A percentile compares a stretch with the other conserved stretches of the same genome.
phyloP scores from a whole-genome alignment of 345 rosid species.

The Eucalyptus brandiana region DNA sequence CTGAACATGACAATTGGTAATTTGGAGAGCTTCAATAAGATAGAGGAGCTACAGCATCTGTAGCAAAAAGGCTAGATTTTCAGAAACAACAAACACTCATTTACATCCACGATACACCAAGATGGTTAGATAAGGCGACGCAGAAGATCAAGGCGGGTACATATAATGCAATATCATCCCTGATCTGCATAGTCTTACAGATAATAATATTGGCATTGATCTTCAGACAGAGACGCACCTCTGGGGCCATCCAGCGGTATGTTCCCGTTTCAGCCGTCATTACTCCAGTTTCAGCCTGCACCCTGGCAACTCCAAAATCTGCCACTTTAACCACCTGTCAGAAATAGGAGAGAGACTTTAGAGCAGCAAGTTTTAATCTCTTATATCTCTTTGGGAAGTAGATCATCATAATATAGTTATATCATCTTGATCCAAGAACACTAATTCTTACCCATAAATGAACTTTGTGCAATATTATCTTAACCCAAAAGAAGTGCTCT shows the following conservation, averaged over 20 bases:
- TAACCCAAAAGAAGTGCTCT: neutral
- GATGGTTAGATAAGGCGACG: neutral
- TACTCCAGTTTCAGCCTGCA: constrained; percentile 82
- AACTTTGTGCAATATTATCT: neutral
- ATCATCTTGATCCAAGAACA: neutral
- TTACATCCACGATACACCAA: neutral
- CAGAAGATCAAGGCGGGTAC: neutral
- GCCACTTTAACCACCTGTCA: constrained; percentile 92
- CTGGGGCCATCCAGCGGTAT: constrained; percentile 99
- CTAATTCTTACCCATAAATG: neutral
- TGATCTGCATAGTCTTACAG: neutral
- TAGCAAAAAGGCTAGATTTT: neutral
- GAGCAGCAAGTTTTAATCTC: neutral
- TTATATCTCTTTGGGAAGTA: neutral
- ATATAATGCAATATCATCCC: neutral
- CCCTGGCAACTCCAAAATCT: constrained; percentile 98
- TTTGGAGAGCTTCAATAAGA: neutral
- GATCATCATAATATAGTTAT: neutral
- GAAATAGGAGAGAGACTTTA: neutral
- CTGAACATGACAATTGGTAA: neutral
- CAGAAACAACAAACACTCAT: neutral
- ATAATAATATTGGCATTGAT: neutral
- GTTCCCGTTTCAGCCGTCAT: constrained; percentile 99
- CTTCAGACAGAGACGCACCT: constrained; percentile 31
- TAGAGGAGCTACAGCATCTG: neutral